Conservation (phyloP, 2,329 filamentous ascomycete species). For the Aspergillus caelatus region DNA sequence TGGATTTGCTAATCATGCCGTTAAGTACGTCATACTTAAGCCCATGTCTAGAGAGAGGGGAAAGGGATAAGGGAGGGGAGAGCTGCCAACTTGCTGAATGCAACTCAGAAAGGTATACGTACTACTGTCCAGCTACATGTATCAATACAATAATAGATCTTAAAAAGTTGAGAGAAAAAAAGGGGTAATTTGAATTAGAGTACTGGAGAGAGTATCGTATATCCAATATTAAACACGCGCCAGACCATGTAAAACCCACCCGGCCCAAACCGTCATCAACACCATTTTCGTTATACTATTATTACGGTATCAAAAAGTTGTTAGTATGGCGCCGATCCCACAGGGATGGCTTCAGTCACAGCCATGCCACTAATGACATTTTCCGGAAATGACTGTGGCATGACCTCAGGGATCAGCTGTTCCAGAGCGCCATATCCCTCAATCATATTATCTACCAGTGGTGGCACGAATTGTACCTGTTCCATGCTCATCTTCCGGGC, state of each 20-base stretch:
- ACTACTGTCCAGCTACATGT: no score
- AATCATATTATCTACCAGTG: conserved; percentile 27
- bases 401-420: conserved; percentile 27
- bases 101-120: no score
- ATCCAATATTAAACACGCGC: not conserved
- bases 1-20: no score
- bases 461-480: conserved; percentile 26
- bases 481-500: conserved; percentile 26
- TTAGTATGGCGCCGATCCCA: conserved; percentile 5
- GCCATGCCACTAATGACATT: conserved; percentile 14
- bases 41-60: no score
- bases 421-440: conserved; percentile 29
- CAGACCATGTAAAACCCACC: not conserved
- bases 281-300: not conserved
- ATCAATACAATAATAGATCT: not conserved
- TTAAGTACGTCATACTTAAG: no score
- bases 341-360: conserved; percentile 8
- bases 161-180: not conserved
- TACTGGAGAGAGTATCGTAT: not conserved
- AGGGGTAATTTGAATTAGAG: not conserved
- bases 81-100: no score
- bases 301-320: not conserved
- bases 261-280: not conserved
- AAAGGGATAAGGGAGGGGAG: no score
- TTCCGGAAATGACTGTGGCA: conserved; percentile 16